These are phyloP conservation scores for Pyrus pyrifolia DNA, from an alignment of 306 rosid species.

Conservation along the genomic window DNA sequence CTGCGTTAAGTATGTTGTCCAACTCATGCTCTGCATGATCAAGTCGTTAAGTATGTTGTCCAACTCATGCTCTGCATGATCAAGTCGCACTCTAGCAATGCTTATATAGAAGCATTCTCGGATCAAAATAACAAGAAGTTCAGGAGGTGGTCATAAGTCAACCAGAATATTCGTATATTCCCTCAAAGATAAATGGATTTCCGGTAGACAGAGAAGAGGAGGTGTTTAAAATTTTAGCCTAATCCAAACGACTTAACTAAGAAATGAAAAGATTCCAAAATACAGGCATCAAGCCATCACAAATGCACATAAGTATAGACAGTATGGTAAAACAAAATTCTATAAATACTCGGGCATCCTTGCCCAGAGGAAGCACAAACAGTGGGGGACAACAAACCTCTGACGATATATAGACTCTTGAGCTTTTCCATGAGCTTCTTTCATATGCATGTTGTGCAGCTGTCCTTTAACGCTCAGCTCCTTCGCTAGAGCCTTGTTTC, in stretches of 20 bases:
- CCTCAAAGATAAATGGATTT: neutral
- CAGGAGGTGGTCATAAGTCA: neutral
- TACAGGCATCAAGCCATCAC: neutral
- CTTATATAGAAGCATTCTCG: neutral
- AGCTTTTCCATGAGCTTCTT: slow-evolving; percentile 92
- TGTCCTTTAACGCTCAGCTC: slow-evolving; percentile 88
- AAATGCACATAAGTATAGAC: neutral
- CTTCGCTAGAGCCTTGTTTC: slow-evolving; percentile 91
- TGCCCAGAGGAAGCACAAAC: slow-evolving; percentile 10
- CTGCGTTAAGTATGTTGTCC: neutral
- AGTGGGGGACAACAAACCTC: slow-evolving; percentile 59
- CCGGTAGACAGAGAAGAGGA: neutral
- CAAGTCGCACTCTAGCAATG: neutral
- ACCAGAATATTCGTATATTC: neutral
- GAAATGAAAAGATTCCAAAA: neutral
- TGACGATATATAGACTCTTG: slow-evolving; percentile 92
- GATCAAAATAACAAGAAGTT: neutral
- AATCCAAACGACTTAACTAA: neutral
- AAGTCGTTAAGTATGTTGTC: neutral
- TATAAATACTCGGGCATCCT: neutral
- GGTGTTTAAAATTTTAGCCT: neutral
- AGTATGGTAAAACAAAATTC: neutral
- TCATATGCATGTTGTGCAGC: slow-evolving; percentile 86
- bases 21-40: neutral
- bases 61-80: neutral